Evolutionary conservation across 2,329 filamentous ascomycete genomes (phyloP), one percentile per base, ranked within the genome.

Genomic region (Fusarium sp.): DNA sequence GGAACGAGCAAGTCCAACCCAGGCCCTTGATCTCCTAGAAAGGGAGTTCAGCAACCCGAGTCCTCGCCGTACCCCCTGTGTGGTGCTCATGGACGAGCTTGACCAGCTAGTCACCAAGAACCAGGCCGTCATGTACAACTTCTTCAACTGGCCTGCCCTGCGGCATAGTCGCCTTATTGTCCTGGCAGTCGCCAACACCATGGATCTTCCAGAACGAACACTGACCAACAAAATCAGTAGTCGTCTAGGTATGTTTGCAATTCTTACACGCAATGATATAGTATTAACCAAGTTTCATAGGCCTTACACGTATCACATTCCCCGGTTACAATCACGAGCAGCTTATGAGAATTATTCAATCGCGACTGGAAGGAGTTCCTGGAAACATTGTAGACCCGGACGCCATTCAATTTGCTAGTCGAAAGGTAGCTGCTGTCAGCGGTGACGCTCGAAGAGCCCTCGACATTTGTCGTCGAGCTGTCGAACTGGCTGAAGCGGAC

Each of bases 51-150:
- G 90, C 62, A 91, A 95, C 63, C 96, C 97, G 0, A 97, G 92
- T 63, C 96, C 96, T 25, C 89, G 96, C 53, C 89, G 96, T 66
- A 94, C 97, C 8, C 96, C 97, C 2, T 98, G 95, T 77, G 96
- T 99, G 16, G 96, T 99, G 4, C 83, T 99, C 53, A 99, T 99
- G 96, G 96, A 99, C 77, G 96, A 99, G 81, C 87, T 99, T 50
- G 96, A 99, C 79, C 96, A 99, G 81, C 88, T 99, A 10, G 97
- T 99, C 8, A 99, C 96, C 15, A 96, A 95, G 77, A 98, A 97
- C 76, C 97, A 99, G 80, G 95, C 93, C n/a, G 96, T 99, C 81
- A 99, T 99, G 96, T 99, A 99, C 83, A 99, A 99, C 81, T 99
- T 99, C 81, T 99, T 99, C 87, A 99, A 99, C 78, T 99, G 96